These are phyloP conservation scores for Lasiodiplodia citricola DNA, from an alignment of 2,329 filamentous ascomycete species.

Conservation along the genomic window DNA sequence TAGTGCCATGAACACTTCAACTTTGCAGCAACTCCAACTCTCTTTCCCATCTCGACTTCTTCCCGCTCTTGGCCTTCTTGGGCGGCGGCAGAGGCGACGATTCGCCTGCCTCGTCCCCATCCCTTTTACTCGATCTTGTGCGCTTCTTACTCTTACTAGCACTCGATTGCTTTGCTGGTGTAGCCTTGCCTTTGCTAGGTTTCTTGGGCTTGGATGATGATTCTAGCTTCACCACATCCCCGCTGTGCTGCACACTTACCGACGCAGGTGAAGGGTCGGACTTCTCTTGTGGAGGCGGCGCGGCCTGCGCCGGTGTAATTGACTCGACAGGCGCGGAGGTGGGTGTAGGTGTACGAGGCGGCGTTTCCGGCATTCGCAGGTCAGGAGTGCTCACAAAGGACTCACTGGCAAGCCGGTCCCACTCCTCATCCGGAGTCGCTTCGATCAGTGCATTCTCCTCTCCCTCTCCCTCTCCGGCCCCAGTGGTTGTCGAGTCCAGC, in stretches of 20 bases:
- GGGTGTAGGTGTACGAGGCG: background rate
- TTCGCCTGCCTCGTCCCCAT: background rate
- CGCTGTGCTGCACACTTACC: background rate
- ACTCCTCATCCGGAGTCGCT: background rate
- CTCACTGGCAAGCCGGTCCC: background rate
- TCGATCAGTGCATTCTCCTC: background rate
- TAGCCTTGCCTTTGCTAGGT: background rate
- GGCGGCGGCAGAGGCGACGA: background rate
- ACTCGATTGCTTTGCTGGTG: background rate
- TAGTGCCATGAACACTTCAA: background rate
- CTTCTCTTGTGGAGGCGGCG: background rate
- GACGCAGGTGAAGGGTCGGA: background rate
- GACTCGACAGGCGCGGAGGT: background rate
- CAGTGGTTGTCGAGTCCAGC: background rate
- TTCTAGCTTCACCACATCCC: background rate
- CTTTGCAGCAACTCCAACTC: conserved; percentile 2
- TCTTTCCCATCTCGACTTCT: conserved; percentile 18
- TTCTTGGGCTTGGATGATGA: background rate
- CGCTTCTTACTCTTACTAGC: background rate
- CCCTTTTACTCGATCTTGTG: background rate
- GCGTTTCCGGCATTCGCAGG: no score
- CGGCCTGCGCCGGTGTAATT: background rate
- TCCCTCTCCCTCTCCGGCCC: background rate
- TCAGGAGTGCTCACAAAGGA: background rate
- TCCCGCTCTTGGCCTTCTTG: background rate